Conservation (phyloP, 163 green algal species). For the Chloroidium sp. region DNA sequence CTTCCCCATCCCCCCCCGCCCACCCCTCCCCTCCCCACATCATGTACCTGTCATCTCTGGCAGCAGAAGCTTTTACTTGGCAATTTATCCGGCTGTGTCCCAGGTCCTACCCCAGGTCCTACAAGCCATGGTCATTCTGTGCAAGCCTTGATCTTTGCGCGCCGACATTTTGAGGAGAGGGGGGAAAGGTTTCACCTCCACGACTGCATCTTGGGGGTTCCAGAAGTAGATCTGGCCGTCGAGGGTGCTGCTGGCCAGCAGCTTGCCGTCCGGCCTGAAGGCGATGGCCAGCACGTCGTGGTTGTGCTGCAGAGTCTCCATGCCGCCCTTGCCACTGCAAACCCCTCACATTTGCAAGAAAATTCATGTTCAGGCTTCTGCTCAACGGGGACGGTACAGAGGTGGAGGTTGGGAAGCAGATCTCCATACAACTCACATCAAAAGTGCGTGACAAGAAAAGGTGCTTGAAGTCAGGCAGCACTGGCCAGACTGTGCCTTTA, state of each 20-base stretch:
- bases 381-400: no score
- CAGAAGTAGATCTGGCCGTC: conserved; percentile 91
- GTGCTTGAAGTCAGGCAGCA: no score
- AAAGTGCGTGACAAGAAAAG: no score
- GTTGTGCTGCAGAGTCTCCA: conserved; percentile 78
- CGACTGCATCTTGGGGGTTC: conserved; percentile 73
- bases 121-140: neutral
- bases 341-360: neutral
- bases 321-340: conserved; percentile 49
- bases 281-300: conserved; percentile 89
- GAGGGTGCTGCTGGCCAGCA: conserved; percentile 80
- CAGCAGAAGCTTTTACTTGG: no score
- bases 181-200: conserved; percentile 35
- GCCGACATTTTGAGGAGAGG: no score
- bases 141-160: no score
- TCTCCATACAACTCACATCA: no score
- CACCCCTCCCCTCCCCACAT: neutral
- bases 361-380: no score
- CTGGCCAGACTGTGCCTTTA: no score
- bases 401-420: no score
- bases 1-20: neutral
- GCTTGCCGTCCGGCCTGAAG: conserved; percentile 76
- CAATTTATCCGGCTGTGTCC: no score
- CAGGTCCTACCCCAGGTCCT: neutral
- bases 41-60: no score